Conservation (phyloP, 495 filamentous ascomycete species). For the Aspergillus sclerotioniger region DNA sequence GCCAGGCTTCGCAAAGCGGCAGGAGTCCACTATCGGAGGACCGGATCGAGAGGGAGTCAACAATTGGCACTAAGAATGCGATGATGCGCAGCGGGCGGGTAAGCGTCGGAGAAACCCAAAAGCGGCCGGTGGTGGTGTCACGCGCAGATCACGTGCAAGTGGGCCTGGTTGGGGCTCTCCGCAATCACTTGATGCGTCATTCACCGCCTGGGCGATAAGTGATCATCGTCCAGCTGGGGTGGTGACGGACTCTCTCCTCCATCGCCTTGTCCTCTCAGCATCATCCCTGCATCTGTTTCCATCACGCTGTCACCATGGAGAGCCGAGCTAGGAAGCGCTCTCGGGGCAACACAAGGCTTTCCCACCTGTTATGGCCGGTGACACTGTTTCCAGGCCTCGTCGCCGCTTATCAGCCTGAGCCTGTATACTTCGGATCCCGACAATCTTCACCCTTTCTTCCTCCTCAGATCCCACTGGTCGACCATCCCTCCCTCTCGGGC, state of each 20-base stretch:
- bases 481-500: constrained; percentile 18
- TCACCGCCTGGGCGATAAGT: constrained; percentile 3
- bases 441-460: constrained; percentile 31
- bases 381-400: constrained; percentile 20
- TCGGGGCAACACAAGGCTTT: constrained; percentile 14
- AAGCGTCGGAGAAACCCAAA: constrained; percentile 1
- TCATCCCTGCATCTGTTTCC: constrained; percentile 20
- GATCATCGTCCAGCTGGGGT: neutral
- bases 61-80: neutral
- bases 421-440: constrained; percentile 31
- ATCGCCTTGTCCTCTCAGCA: constrained; percentile 15
- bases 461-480: constrained; percentile 32
- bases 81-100: too few relatives aligned
- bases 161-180: neutral
- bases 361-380: constrained; percentile 23
- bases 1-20: neutral
- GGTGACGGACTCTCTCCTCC: constrained; percentile 1
- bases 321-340: constrained; percentile 14
- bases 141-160: neutral
- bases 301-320: constrained; percentile 16
- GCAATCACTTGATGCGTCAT: constrained; percentile 1
- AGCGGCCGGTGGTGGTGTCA: neutral
- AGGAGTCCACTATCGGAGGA: neutral
- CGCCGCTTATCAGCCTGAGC: constrained; percentile 30
- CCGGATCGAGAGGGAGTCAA: neutral